phyloP scores from a whole-genome alignment of 148 eudicot species.

The Euryodendron excelsum region DNA sequence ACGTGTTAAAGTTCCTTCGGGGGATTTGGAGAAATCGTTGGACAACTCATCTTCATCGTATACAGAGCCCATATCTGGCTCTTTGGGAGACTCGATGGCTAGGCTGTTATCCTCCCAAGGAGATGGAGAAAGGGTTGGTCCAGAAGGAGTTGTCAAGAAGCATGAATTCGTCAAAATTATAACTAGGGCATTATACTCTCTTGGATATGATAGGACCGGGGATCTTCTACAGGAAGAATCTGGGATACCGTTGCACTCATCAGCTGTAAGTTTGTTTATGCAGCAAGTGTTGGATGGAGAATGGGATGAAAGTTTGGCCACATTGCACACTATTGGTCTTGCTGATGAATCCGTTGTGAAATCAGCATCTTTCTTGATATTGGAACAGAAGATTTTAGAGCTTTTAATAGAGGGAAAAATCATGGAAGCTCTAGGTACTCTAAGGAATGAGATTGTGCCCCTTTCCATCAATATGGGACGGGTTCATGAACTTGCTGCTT shows the following conservation, averaged over 20 bases:
- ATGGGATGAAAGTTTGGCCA: slow-evolving; percentile 64
- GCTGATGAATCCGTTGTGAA: slow-evolving; percentile 39
- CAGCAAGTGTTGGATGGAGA: slow-evolving; percentile 57
- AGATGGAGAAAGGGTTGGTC: slow-evolving; percentile 59
- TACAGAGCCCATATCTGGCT: slow-evolving; percentile 26
- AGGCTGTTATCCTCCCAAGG: slow-evolving; percentile 52
- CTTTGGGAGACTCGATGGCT: slow-evolving; percentile 66
- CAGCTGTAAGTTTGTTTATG: slow-evolving; percentile 44
- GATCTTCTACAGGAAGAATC: slow-evolving; percentile 66
- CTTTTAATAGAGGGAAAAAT: slow-evolving; percentile 45
- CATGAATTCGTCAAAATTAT: slow-evolving; percentile 62
- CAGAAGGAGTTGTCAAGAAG: slow-evolving; percentile 63
- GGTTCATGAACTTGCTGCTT: slow-evolving; percentile 55
- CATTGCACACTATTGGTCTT: slow-evolving; percentile 54
- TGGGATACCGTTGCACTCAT: slow-evolving; percentile 51
- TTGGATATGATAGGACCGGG: slow-evolving; percentile 60
- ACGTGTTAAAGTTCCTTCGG: slow-evolving; percentile 47
- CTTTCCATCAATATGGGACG: slow-evolving; percentile 40
- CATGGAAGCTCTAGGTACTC: slow-evolving; percentile 55
- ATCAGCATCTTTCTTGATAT: slow-evolving; percentile 59
- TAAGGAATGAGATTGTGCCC: slow-evolving; percentile 73
- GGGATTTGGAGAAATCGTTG: slow-evolving; percentile 33
- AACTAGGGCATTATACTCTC: slow-evolving; percentile 59
- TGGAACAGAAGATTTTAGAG: slow-evolving; percentile 74
- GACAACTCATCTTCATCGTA: slow-evolving; percentile 29